phyloP scores from a whole-genome alignment of 352 stramenopile species.

The Pythium myriotylum region DNA sequence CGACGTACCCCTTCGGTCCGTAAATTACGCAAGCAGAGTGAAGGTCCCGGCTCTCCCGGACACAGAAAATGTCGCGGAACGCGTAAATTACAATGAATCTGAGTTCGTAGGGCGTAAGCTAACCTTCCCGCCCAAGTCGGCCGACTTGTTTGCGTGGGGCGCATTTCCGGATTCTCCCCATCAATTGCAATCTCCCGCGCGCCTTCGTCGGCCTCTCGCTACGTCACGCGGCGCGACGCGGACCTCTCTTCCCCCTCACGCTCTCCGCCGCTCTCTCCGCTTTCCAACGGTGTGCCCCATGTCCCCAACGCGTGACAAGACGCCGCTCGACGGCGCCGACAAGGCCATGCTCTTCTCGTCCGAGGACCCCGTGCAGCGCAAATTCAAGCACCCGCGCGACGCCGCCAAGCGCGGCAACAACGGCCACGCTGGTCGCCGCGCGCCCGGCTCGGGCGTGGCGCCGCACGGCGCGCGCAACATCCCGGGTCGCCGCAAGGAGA shows the following conservation, averaged over 20 bases:
- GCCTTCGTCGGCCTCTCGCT: background rate
- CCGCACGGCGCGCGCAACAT: constrained; percentile 37
- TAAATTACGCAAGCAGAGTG: constrained; percentile 9
- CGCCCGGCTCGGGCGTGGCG: constrained; percentile 21
- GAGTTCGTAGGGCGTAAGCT: background rate
- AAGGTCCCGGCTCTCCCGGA: background rate
- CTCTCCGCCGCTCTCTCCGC: constrained; percentile 1
- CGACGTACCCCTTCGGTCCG: constrained; percentile 15
- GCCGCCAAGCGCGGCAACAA: constrained; percentile 33
- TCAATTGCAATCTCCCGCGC: background rate
- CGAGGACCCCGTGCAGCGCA: constrained; percentile 39
- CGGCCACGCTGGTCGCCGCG: constrained; percentile 23
- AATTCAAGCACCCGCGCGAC: constrained; percentile 72
- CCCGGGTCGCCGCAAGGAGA: constrained; percentile 33
- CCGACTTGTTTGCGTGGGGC: constrained; percentile 4
- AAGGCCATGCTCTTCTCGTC: constrained; percentile 4
- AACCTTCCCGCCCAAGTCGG: constrained; percentile 14
- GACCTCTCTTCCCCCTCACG: background rate
- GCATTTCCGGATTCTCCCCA: constrained; percentile 13
- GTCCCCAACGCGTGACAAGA: constrained; percentile 28
- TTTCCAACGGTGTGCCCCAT: constrained; percentile 6
- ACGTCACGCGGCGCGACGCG: constrained; percentile 3
- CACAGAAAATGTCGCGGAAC: constrained; percentile 10
- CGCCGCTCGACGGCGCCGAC: constrained; percentile 4
- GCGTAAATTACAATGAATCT: constrained; percentile 14